Conservation (phyloP, 2,329 filamentous ascomycete genomes). For the Colletotrichum higginsianum region DNA sequence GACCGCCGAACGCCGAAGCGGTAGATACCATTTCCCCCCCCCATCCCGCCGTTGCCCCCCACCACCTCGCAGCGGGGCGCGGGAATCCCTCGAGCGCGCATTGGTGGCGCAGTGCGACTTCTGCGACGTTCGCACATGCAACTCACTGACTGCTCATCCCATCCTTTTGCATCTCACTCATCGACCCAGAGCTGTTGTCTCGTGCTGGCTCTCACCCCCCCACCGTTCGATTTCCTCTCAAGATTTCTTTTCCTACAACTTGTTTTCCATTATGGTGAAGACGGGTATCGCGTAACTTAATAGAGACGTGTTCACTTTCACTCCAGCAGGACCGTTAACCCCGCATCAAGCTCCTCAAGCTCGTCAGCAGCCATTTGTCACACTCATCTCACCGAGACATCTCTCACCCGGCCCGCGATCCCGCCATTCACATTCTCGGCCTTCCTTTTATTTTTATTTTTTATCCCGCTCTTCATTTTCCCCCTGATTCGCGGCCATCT, state of each 20-base stretch:
- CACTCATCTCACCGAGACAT: background rate
- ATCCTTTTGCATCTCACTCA: background rate
- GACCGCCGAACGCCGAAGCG: slow-evolving; percentile 38
- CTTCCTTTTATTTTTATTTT: background rate
- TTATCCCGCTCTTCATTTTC: background rate
- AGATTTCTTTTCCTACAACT: background rate
- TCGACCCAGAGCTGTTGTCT: background rate
- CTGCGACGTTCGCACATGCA: slow-evolving; percentile 11
- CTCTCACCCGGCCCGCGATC: slow-evolving; percentile 7
- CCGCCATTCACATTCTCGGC: background rate
- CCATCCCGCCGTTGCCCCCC: no score
- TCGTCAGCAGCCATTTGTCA: background rate
- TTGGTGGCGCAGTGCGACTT: background rate
- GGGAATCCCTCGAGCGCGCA: slow-evolving; percentile 3
- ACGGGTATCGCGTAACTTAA: background rate
- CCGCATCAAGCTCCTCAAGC: background rate
- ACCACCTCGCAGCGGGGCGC: background rate
- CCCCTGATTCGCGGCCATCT: background rate
- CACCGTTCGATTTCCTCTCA: no score
- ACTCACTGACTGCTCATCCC: background rate
- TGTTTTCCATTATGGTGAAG: background rate
- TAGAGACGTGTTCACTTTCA: background rate
- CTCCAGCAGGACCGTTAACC: background rate
- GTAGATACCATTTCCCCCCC: background rate
- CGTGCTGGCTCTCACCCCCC: no score